Conservation (phyloP, 2,329 filamentous ascomycete genomes). For the Exophiala spinifera region DNA sequence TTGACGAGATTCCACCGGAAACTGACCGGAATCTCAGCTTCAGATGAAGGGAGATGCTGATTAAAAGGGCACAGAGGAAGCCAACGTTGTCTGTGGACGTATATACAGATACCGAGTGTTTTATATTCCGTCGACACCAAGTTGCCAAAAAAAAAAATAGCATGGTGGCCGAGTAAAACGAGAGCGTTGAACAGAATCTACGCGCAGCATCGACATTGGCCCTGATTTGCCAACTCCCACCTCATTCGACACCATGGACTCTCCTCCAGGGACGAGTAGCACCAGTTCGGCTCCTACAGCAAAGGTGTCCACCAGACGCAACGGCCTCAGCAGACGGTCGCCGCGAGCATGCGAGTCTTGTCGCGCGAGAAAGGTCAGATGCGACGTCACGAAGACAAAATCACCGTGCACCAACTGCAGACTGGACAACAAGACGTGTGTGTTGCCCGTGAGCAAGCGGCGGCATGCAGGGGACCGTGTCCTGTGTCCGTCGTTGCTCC, state of each 20-base stretch:
- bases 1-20: neutral
- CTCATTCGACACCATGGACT: neutral
- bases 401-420: slow-evolving; percentile 84
- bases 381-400: slow-evolving; percentile 84
- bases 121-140: no score
- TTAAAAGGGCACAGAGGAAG: neutral
- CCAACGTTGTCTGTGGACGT: neutral
- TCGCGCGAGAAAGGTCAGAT: slow-evolving; percentile 83
- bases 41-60: neutral
- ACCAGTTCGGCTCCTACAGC: neutral
- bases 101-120: no score
- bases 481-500: slow-evolving; percentile 12
- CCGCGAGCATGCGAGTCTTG: slow-evolving; percentile 87
- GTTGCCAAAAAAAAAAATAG: neutral
- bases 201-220: neutral
- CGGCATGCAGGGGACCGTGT: slow-evolving; percentile 45
- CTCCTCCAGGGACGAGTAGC: neutral
- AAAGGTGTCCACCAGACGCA: no score
- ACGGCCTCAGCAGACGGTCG: slow-evolving; percentile 68
- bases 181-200: neutral
- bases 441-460: slow-evolving; percentile 77
- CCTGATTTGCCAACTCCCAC: neutral
- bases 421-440: slow-evolving; percentile 48
- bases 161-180: neutral
- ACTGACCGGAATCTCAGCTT: neutral